Conservation (phyloP, 441 rosid genomes). For the Populus trichocarpa region DNA sequence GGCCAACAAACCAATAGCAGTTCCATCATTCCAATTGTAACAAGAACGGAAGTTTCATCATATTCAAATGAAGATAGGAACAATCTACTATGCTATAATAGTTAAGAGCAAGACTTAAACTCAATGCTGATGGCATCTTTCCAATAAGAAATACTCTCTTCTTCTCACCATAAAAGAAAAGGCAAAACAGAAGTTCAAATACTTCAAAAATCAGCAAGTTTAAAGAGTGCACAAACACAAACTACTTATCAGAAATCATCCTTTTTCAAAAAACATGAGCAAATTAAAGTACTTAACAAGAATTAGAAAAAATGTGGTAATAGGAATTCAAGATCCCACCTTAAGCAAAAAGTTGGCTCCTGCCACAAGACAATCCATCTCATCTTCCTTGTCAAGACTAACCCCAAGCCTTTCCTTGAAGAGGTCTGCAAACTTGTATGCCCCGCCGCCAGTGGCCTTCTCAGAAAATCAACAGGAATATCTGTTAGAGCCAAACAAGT, state of each 20-base stretch:
- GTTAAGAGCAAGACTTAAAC: neutral
- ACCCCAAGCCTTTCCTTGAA: constrained; percentile 95
- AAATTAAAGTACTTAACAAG: neutral
- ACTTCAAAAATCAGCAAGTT: neutral
- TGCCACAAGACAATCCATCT: constrained; percentile 96
- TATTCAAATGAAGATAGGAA: neutral
- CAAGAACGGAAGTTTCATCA: neutral
- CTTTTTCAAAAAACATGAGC: neutral
- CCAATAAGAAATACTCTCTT: neutral
- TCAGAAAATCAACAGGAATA: constrained; percentile 28
- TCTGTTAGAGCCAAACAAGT: neutral
- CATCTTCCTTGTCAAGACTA: constrained; percentile 97
- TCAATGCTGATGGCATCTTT: neutral
- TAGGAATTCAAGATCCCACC: constrained; percentile 35
- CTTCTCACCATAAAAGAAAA: neutral
- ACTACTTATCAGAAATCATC: neutral
- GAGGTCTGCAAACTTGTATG: constrained; percentile 84
- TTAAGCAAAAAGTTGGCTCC: constrained; percentile 98
- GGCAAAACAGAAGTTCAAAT: neutral
- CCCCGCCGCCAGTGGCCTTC: constrained; percentile 99
- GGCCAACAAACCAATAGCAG: neutral
- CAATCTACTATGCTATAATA: neutral
- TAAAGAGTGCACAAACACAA: neutral
- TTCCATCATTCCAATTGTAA: neutral
- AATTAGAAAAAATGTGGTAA: neutral